A percentile compares a stretch with the other conserved stretches of the same genome.
phyloP scores from a whole-genome alignment of 306 rosid species.

The Lablab purpureus region DNA sequence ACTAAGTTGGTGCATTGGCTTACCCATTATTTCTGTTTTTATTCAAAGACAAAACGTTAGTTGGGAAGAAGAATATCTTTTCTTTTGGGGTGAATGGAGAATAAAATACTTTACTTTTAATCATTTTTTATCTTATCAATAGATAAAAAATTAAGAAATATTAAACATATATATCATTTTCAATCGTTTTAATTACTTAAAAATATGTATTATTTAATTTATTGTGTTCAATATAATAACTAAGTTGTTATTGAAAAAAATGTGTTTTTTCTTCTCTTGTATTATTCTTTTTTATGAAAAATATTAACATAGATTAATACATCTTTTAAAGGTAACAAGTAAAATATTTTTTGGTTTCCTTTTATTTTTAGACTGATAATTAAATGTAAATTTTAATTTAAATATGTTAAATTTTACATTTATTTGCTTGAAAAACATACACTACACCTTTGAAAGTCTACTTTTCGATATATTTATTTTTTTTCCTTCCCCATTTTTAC shows the following conservation, averaged over 20 bases:
- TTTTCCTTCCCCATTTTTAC: too few relatives aligned
- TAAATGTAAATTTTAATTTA: too few relatives aligned
- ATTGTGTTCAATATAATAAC: not conserved
- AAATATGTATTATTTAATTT: not conserved
- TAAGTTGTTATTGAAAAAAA: not conserved
- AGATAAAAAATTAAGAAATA: not conserved
- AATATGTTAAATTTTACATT: too few relatives aligned
- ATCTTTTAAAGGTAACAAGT: too few relatives aligned
- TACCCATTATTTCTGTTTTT: not conserved
- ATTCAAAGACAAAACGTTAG: not conserved
- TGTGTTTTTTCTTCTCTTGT: too few relatives aligned
- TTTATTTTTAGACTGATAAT: too few relatives aligned
- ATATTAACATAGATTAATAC: too few relatives aligned
- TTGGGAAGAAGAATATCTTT: not conserved
- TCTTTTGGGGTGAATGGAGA: not conserved
- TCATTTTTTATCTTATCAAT: not conserved
- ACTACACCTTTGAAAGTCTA: too few relatives aligned
- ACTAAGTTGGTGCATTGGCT: not conserved
- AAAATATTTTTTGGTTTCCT: too few relatives aligned
- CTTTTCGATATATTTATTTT: too few relatives aligned
- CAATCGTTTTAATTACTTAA: not conserved
- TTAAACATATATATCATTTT: not conserved
- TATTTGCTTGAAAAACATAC: too few relatives aligned
- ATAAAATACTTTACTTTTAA: not conserved
- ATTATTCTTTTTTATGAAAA: too few relatives aligned